Percentiles rank a stretch among this genome's conserved stretches.
Conservation (phyloP, 805 yeast species). For the Barnettozyma populi region DNA sequence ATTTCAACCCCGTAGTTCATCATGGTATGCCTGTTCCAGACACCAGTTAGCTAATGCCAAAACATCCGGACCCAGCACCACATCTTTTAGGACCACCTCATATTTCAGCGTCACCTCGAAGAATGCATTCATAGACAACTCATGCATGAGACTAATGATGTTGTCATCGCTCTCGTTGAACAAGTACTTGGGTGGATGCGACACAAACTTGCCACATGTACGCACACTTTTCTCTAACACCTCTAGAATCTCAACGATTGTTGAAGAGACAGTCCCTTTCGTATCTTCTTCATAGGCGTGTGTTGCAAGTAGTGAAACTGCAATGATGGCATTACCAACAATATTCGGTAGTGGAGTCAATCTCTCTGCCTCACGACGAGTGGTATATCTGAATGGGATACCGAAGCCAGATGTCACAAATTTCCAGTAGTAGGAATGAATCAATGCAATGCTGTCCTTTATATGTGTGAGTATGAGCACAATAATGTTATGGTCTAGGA, state of each 20-base stretch:
- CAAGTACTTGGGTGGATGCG: slow-evolving; percentile 26
- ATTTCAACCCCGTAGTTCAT: slow-evolving; percentile 24
- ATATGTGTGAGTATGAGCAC: slow-evolving; percentile 9
- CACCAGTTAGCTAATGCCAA: slow-evolving; percentile 70
- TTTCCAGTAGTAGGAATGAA: slow-evolving; percentile 12
- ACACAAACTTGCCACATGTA: slow-evolving; percentile 42
- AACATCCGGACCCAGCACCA: slow-evolving; percentile 56
- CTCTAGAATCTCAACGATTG: slow-evolving; percentile 55
- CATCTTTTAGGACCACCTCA: slow-evolving; percentile 58
- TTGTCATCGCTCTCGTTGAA: slow-evolving; percentile 30
- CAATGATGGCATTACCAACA: slow-evolving; percentile 58
- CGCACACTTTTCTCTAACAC: slow-evolving; percentile 56
- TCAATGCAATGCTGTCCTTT: slow-evolving; percentile 4
- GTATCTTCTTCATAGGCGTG: slow-evolving; percentile 64
- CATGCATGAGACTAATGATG: slow-evolving; percentile 52
- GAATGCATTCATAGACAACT: slow-evolving; percentile 58
- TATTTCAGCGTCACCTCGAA: slow-evolving; percentile 60
- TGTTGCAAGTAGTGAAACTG: slow-evolving; percentile 51
- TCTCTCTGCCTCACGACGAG: slow-evolving; percentile 46
- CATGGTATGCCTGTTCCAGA: slow-evolving; percentile 56
- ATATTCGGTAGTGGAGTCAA: slow-evolving; percentile 60
- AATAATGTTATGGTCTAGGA: slow-evolving; percentile 19
- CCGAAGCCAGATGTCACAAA: slow-evolving; percentile 25
- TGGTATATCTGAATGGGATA: slow-evolving; percentile 26
- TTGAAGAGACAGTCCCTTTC: slow-evolving; percentile 44